Evolutionary conservation across 768 basidiomycete species (phyloP).

Genomic region (Pleurotus sapidus): DNA sequence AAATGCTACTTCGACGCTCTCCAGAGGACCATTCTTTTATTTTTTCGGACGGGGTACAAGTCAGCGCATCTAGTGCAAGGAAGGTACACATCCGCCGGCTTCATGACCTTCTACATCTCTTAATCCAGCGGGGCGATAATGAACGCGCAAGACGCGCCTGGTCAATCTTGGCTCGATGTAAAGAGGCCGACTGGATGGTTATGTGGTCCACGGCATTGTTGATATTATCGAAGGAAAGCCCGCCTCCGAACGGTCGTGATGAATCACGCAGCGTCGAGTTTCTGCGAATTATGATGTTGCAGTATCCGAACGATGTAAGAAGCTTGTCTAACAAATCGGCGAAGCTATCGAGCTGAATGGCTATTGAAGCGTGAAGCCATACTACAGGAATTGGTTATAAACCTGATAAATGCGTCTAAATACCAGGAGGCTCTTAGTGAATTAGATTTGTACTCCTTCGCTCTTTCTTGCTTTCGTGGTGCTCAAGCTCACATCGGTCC

Average conservation of each 20-base stretch:
- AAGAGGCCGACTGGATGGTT: slow-evolving; percentile 71
- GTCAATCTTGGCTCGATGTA: slow-evolving; percentile 72
- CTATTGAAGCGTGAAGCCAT: slow-evolving; percentile 63
- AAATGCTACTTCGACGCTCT: slow-evolving; percentile 19
- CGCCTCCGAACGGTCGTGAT: slow-evolving; percentile 18
- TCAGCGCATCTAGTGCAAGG: slow-evolving; percentile 46
- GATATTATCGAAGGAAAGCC: slow-evolving; percentile 38
- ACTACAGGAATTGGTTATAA: slow-evolving; percentile 71
- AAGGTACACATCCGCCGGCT: slow-evolving; percentile 74
- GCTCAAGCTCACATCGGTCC: background rate
- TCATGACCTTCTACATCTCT: slow-evolving; percentile 71
- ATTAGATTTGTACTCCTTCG: slow-evolving; percentile 67
- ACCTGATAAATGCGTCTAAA: slow-evolving; percentile 54
- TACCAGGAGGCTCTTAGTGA: slow-evolving; percentile 79
- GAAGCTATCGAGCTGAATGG: slow-evolving; percentile 4
- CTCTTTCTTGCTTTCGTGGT: background rate
- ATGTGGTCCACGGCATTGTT: slow-evolving; percentile 71
- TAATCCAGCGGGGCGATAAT: slow-evolving; percentile 64
- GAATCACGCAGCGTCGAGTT: slow-evolving; percentile 43
- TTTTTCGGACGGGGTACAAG: slow-evolving; percentile 53
- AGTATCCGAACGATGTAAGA: slow-evolving; percentile 62
- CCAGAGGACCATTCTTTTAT: slow-evolving; percentile 51
- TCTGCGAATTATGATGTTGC: slow-evolving; percentile 70
- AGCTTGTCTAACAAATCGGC: background rate
- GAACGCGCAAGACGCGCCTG: slow-evolving; percentile 66